Evolutionary conservation across 176 grass and related monocot genomes (phyloP).

Genomic region (Microstegium vimineum): DNA sequence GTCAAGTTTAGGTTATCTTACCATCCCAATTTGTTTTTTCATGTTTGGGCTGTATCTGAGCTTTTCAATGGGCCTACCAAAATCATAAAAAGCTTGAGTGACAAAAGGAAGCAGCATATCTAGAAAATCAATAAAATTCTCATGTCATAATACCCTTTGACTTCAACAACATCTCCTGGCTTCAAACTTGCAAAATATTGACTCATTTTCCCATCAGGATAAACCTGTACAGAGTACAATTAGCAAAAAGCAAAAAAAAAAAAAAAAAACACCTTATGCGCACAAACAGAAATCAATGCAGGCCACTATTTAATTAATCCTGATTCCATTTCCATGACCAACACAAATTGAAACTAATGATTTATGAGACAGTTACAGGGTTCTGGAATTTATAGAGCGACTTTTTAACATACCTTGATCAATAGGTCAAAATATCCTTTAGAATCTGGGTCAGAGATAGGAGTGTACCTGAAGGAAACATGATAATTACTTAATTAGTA

Average conservation of each 20-base stretch:
- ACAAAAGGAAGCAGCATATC: not conserved
- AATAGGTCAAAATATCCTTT: slow-evolving; percentile 91
- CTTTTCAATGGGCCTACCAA: slow-evolving; percentile 89
- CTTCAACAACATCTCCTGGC: slow-evolving; percentile 88
- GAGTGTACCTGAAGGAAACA: slow-evolving; percentile 71
- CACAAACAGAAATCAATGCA: slow-evolving; percentile 14
- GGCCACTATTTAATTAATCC: not conserved
- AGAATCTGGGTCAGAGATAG: slow-evolving; percentile 85
- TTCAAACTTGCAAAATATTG: slow-evolving; percentile 89
- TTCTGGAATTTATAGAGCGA: not conserved
- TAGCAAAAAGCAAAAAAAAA: not conserved
- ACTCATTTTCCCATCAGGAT: slow-evolving; percentile 95
- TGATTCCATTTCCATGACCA: not conserved
- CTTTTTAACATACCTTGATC: slow-evolving; percentile 70
- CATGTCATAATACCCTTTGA: slow-evolving; percentile 71
- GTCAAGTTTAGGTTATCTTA: slow-evolving; percentile 35
- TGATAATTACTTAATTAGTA: too few species aligned
- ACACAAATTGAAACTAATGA: not conserved
- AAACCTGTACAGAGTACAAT: slow-evolving; percentile 57
- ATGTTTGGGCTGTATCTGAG: slow-evolving; percentile 97
- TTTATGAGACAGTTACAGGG: not conserved
- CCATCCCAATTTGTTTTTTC: slow-evolving; percentile 99
- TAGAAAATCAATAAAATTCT: not conserved
- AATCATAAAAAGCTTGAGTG: slow-evolving; percentile 25
- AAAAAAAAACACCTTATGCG: not conserved